Conservation (phyloP, 169 alveolate species). For the Eimeria sp. region DNA sequence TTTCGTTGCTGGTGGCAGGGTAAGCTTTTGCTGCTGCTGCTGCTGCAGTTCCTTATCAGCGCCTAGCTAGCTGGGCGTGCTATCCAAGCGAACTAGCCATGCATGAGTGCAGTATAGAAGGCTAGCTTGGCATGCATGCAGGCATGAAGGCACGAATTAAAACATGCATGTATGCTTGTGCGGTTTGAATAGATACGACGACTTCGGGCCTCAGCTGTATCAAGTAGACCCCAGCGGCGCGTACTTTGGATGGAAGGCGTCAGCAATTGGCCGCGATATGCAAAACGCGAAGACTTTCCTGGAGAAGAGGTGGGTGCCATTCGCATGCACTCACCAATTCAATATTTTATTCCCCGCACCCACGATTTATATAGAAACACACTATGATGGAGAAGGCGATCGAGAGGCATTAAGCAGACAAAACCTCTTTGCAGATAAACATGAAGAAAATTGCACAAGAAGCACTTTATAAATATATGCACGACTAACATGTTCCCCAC, state of each 20-base stretch:
- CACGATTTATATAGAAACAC: not conserved
- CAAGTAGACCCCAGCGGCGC: conserved; percentile 99
- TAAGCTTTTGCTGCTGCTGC: conserved; percentile 69
- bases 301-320: conserved; percentile 97
- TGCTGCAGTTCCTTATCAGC: not conserved
- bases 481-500: no score
- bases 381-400: not conserved
- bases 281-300: conserved; percentile 97
- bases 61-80: not conserved
- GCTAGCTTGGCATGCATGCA: not conserved
- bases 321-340: no score
- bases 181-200: conserved; percentile 88
- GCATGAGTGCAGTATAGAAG: not conserved
- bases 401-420: no score
- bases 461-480: not conserved
- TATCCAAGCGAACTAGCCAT: not conserved
- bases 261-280: conserved; percentile 99
- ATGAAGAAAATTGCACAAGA: not conserved
- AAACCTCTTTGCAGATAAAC: no score
- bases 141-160: not conserved
- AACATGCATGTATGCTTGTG: not conserved
- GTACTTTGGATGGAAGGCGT: conserved; percentile 98
- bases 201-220: conserved; percentile 94
- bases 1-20: conserved; percentile 98
- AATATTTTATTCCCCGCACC: no score